phyloP scores from a whole-genome alignment of 139 green algal species.

The Closterium sp. region DNA sequence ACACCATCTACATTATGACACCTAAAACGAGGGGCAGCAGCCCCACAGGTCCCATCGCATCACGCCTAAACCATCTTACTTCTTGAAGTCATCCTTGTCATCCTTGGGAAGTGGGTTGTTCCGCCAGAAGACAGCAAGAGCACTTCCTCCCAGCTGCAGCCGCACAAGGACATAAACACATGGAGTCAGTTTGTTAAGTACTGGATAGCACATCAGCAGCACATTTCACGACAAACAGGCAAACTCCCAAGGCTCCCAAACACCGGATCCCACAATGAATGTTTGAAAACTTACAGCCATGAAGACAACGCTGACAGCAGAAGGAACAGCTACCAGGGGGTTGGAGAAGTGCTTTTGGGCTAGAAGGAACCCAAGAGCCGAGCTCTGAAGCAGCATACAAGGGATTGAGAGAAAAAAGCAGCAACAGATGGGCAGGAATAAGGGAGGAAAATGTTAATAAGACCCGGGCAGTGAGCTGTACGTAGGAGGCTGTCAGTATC shows the following conservation, averaged over 20 bases:
- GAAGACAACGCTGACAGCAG: constrained; percentile 60
- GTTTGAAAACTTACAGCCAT: constrained; percentile 59
- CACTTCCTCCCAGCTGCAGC: not conserved
- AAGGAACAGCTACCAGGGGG: constrained; percentile 67
- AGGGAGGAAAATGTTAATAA: too few relatives aligned
- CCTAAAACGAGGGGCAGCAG: not conserved
- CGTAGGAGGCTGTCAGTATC: too few relatives aligned
- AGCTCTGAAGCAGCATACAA: constrained; percentile 56
- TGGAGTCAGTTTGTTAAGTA: not conserved
- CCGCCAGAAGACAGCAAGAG: not conserved
- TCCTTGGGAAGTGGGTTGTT: not conserved
- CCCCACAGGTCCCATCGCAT: not conserved
- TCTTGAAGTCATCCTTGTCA: constrained; percentile 12
- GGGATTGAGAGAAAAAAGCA: not conserved
- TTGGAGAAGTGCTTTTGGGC: constrained; percentile 74
- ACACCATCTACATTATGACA: not conserved
- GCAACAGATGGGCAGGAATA: not conserved
- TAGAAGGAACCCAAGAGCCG: constrained; percentile 72
- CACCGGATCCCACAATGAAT: too few relatives aligned
- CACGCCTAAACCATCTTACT: not conserved
- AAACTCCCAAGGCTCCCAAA: not conserved
- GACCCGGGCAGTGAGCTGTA: too few relatives aligned
- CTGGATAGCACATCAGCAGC: too few relatives aligned
- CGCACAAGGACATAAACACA: not conserved
- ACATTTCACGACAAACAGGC: too few relatives aligned